Evolutionary conservation across 176 grass and related monocot genomes (phyloP), one percentile per base, ranked within the genome.

Genomic region (Alloteropsis semialata): DNA sequence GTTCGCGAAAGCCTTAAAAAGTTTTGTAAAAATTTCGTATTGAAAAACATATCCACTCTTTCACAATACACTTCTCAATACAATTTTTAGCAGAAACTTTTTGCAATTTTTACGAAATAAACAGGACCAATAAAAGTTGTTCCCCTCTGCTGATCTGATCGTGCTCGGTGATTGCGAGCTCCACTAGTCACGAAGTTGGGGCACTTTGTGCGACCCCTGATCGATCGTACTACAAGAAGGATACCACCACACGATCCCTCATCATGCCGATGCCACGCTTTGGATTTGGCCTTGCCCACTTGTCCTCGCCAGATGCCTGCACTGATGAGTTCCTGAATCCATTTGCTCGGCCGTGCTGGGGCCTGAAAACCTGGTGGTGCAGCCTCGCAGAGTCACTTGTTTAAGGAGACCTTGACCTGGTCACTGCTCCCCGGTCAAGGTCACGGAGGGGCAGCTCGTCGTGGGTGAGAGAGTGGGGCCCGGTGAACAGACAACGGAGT

Each of bases 331-430:
- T 5, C 10, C 39, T 42, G 16, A 33, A 41, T 18, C n/a, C 54
- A 19, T 9, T 60, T 42, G 74, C 74, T 59, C 3, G 32, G 30
- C n/a, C n/a, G n/a, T n/a, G 0, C 11, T 9, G 55, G 54, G 37
- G 14, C 5, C 37, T 41, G 55, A 13, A 41, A 3, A 10, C 21
- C 21, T 55, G 53, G 7, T n/a, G n/a, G n/a, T n/a, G n/a, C n/a
- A n/a, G n/a, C n/a, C n/a, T n/a, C n/a, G 74, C 53, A 42, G 18
- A 38, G 11, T 1, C 14, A 5, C 10, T 77, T 30, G 58, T 76
- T n/a, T 63, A 58, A 22, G 58, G 66, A 53, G 77, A 81, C 59
- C 70, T 87, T 87, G 75, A 71, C 54, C 22, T 22, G 64, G 39
- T 2, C 15, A 1, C 22, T 4, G 28, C 10, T 36, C 10, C 38